phyloP scores from a whole-genome alignment of 2,329 filamentous ascomycete species.

The Chaetoscypha palmicola region DNA sequence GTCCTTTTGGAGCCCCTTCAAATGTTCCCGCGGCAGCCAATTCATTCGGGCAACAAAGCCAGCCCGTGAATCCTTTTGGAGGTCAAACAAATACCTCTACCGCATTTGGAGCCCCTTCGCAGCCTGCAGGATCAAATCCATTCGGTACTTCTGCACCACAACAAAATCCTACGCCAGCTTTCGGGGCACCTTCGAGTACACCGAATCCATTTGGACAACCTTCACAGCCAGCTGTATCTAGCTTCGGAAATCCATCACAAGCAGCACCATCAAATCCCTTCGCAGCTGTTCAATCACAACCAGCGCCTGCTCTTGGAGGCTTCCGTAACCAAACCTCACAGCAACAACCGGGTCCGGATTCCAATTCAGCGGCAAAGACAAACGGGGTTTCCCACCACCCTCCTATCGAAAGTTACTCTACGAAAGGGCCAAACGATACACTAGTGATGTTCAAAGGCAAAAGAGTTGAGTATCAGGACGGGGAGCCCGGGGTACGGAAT shows the following conservation, averaged over 20 bases:
- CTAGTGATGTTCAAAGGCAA: conserved; percentile 57
- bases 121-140: conserved; percentile 5
- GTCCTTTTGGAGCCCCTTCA: conserved; percentile 36
- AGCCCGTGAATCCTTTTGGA: conserved; percentile 1
- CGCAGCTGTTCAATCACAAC: conserved; percentile 1
- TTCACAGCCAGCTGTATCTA: conserved; percentile 29
- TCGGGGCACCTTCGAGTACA: conserved; percentile 10
- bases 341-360: background rate
- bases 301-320: background rate
- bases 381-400: conserved; percentile 9
- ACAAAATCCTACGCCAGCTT: conserved; percentile 4
- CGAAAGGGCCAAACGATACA: conserved; percentile 26
- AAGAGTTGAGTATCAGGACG: conserved; percentile 51
- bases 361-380: background rate
- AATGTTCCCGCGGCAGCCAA: conserved; percentile 32
- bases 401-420: conserved; percentile 18
- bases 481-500: conserved; percentile 42
- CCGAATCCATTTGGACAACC: conserved; percentile 39
- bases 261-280: conserved; percentile 12
- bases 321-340: conserved; percentile 1
- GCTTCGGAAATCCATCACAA: conserved; percentile 37
- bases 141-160: conserved; percentile 4
- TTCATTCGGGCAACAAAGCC: conserved; percentile 25
- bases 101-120: conserved; percentile 9
- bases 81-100: background rate